Percentiles rank a stretch among this genome's conserved stretches.
Evolutionary conservation across 2,329 filamentous ascomycete species (phyloP).

Genomic region (Fusarium brachygibbosum): DNA sequence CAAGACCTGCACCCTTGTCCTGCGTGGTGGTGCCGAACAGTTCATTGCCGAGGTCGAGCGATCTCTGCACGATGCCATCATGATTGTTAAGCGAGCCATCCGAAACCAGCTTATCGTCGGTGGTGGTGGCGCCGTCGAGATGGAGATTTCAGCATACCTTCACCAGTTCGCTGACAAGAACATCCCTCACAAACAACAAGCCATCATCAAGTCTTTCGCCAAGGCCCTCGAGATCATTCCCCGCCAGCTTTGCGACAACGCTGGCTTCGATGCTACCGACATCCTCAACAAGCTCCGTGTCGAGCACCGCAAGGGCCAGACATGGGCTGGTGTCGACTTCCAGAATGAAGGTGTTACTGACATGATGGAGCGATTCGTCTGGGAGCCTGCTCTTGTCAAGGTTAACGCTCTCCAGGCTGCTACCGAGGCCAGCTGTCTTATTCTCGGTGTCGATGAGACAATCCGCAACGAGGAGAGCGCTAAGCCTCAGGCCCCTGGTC

Average conservation of each 20-base stretch:
- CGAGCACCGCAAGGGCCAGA: conserved; percentile 92
- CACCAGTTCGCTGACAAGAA: conserved; percentile 94
- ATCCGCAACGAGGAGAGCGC: conserved; percentile 97
- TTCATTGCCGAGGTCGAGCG: conserved; percentile 99
- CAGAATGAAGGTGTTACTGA: conserved; percentile 90
- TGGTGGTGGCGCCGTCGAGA: conserved; percentile 93
- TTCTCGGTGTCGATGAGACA: conserved; percentile 96
- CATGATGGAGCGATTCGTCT: conserved; percentile 96
- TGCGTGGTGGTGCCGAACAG: conserved; percentile 96
- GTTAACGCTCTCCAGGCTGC: conserved; percentile 97
- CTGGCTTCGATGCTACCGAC: conserved; percentile 97
- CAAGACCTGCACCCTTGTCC: conserved; percentile 95
- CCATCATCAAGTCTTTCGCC: conserved; percentile 97
- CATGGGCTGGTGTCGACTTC: conserved; percentile 98
- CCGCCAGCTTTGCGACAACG: conserved; percentile 97
- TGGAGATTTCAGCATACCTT: conserved; percentile 95
- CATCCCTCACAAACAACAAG: conserved; percentile 93
- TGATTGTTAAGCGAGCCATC: conserved; percentile 99
- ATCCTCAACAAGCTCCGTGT: conserved; percentile 97
- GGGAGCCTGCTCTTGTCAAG: conserved; percentile 97
- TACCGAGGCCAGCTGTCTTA: conserved; percentile 94
- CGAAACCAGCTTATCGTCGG: conserved; percentile 95
- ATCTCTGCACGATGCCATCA: conserved; percentile 97
- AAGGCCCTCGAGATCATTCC: conserved; percentile 98
- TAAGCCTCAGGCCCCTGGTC: conserved; percentile 82